These are phyloP conservation scores for Allomyces macrogynus DNA, from an alignment of 192 early-diverging fungal genomes.

Conservation along the genomic window DNA sequence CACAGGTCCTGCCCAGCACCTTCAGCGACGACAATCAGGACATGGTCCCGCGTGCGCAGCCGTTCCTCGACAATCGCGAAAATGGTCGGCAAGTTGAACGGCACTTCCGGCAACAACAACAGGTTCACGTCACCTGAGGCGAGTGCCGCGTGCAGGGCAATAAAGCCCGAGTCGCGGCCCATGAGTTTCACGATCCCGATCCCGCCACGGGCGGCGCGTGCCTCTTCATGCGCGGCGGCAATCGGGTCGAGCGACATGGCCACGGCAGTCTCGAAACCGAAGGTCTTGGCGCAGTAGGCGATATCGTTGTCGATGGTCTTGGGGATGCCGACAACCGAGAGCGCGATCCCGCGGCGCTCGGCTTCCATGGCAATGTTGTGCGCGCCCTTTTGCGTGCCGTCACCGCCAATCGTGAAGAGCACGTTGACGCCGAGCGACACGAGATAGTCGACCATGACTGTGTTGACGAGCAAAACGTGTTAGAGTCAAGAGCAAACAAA, in stretches of 20 bases:
- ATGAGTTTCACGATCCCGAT: slow-evolving; percentile 18
- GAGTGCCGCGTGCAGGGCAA: slow-evolving; percentile 14
- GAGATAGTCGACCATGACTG: slow-evolving; percentile 10
- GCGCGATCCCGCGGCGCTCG: slow-evolving; percentile 4
- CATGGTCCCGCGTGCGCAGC: slow-evolving; percentile 6
- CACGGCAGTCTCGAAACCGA: slow-evolving; percentile 18
- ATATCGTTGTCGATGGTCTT: slow-evolving; percentile 18
- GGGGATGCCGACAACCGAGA: slow-evolving; percentile 15
- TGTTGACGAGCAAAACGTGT: not conserved
- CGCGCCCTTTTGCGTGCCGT: slow-evolving; percentile 15
- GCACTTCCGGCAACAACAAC: slow-evolving; percentile 13
- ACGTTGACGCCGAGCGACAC: slow-evolving; percentile 7
- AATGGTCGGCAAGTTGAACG: slow-evolving; percentile 8
- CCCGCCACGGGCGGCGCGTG: slow-evolving; percentile 7
- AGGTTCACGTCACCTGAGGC: slow-evolving; percentile 16
- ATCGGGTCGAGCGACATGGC: slow-evolving; percentile 10
- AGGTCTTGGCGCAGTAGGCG: slow-evolving; percentile 11
- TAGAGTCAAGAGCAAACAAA: not conserved
- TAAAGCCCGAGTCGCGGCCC: slow-evolving; percentile 17
- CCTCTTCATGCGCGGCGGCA: slow-evolving; percentile 15
- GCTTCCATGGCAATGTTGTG: slow-evolving; percentile 8
- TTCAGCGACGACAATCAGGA: slow-evolving; percentile 13
- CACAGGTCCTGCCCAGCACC: slow-evolving; percentile 15
- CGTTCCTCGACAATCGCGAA: slow-evolving; percentile 3
- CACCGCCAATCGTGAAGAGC: slow-evolving; percentile 15